Conservation (phyloP, 208 protist species). For the Leishmania tropica region DNA sequence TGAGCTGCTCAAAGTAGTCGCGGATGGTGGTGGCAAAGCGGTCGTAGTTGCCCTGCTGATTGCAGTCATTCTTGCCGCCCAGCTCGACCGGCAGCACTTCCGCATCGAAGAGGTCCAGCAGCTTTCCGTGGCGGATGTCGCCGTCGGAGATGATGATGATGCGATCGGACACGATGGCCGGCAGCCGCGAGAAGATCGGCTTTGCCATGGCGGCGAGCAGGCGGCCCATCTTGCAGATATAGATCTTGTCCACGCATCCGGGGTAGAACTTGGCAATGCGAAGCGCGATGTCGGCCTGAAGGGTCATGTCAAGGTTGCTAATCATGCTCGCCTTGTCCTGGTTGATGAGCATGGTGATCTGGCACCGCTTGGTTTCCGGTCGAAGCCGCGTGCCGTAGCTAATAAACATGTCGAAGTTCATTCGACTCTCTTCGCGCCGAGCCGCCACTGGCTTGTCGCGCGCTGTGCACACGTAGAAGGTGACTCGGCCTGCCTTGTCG, state of each 20-base stretch:
- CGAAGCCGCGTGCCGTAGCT: conserved; percentile 76
- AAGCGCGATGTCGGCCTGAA: conserved; percentile 75
- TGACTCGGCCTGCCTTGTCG: conserved; percentile 65
- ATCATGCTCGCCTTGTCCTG: conserved; percentile 73
- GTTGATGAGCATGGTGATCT: conserved; percentile 79
- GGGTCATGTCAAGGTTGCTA: conserved; percentile 77
- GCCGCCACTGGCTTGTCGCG: conserved; percentile 51
- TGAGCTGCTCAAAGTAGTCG: conserved; percentile 51
- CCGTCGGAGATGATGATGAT: conserved; percentile 68
- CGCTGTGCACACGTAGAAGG: conserved; percentile 60
- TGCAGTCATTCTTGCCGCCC: conserved; percentile 73
- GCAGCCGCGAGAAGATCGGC: conserved; percentile 69
- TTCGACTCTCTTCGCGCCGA: conserved; percentile 48
- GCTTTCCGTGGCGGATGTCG: conserved; percentile 56
- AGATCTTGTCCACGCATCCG: conserved; percentile 72
- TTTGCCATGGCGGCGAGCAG: conserved; percentile 60
- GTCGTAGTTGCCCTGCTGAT: conserved; percentile 52
- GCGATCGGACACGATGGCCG: conserved; percentile 63
- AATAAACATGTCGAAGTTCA: conserved; percentile 78
- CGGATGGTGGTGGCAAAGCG: conserved; percentile 46
- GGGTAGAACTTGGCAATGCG: conserved; percentile 84
- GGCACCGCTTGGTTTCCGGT: conserved; percentile 54
- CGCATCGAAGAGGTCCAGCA: conserved; percentile 63
- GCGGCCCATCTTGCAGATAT: conserved; percentile 79
- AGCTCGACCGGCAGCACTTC: conserved; percentile 61